Base-by-base conservation (phyloP, 257 asterid genomes). In the Fraxinus excelsior region DNA sequence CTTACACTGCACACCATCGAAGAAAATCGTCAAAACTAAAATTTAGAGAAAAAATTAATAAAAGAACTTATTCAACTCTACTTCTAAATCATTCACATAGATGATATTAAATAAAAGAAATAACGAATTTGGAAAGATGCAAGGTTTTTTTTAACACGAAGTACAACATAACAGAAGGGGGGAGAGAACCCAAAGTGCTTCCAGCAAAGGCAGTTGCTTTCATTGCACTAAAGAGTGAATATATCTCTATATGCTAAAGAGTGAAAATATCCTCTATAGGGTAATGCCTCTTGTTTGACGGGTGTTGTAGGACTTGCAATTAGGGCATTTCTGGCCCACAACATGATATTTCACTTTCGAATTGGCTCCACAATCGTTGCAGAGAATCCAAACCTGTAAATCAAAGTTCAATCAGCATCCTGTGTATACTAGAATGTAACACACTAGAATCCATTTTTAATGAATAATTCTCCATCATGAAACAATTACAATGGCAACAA, bases 291-390 rank as follows among this genome's bases (percentile, higher is more conserved):
- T 79, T 9, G 84, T 89, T 74, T 78, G 87, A 29, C 94, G 91
- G 51, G 94, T 89, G 82, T 91, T 88, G 87, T 88, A 89, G 25
- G 97, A 91, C 66, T 81, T 86, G 91, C 94, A 91, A 46, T 77
- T 79, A 0, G 87, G 90, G 81, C 93, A 91, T 78, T 91, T 91
- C 44, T 89, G 94, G 32, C 85, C 93, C 35, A 91, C 78, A 32
- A 88, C 37, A 35, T 91, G 93, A 75, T 84, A 88, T 44, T 83
- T 83, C 66, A 91, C 97, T 71, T 89, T 91, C 4, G 90, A 84
- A 66, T 75, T 86, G 70, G 84, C 80, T 67, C 93, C 93, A 81
- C 94, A 91, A 70, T 91, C 97, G 4, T 89, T 91, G 84, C 97
- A 91, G 7, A 89, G 90, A 79, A 91, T 89, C 91, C 87, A 85